phyloP scores from a whole-genome alignment of 306 rosid species.

The Gillenia trifoliata region DNA sequence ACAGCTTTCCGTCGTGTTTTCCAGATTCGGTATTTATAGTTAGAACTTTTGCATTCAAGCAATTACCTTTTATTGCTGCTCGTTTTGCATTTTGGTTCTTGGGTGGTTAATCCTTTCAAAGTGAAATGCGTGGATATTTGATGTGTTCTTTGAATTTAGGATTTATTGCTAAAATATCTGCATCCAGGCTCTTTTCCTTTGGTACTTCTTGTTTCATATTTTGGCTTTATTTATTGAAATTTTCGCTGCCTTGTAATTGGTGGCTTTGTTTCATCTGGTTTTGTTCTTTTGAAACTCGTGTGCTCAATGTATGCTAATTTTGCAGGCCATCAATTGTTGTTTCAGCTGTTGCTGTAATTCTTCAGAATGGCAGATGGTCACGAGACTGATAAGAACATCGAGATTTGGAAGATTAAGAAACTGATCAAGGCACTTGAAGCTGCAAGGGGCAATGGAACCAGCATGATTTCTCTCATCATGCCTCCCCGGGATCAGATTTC shows the following conservation, averaged over 20 bases:
- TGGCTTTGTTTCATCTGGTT: not conserved
- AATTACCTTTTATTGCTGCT: not conserved
- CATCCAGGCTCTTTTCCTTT: not conserved
- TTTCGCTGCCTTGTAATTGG: not conserved
- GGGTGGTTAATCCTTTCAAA: not conserved
- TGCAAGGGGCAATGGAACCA: slow-evolving; percentile 88
- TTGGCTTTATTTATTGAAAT: not conserved
- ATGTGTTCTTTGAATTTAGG: not conserved
- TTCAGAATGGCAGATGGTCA: slow-evolving; percentile 64
- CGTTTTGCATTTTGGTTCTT: not conserved
- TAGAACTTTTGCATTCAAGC: not conserved
- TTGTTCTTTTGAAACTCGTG: not conserved
- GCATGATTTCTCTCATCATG: slow-evolving; percentile 93
- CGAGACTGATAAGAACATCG: slow-evolving; percentile 85
- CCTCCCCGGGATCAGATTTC: slow-evolving; percentile 92
- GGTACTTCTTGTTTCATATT: not conserved
- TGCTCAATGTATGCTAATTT: not conserved
- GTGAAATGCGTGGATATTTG: not conserved
- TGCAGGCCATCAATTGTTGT: slow-evolving; percentile 6
- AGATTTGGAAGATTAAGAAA: slow-evolving; percentile 93
- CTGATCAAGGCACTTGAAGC: slow-evolving; percentile 82
- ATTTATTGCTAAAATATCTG: not conserved
- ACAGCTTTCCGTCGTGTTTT: not conserved
- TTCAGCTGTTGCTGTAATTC: slow-evolving; percentile 15
- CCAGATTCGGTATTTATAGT: not conserved